phyloP scores from a whole-genome alignment of 2,329 filamentous ascomycete species.

The Graphilbum fragrans region DNA sequence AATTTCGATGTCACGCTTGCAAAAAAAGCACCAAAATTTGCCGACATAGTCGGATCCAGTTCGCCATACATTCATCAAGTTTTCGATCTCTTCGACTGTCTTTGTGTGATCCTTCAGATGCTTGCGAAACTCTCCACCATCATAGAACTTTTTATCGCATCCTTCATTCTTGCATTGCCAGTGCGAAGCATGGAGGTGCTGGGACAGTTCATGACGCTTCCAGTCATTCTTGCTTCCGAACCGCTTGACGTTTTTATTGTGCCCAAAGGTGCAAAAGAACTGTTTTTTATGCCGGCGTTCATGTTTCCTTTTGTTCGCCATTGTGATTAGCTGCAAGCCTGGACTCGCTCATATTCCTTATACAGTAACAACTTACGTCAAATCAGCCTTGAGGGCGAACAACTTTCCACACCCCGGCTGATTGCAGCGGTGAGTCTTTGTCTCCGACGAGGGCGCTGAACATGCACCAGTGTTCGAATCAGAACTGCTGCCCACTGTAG shows the following conservation, averaged over 20 bases:
- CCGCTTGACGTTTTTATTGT: constrained; percentile 30
- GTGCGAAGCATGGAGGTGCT: constrained; percentile 53
- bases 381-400: constrained; percentile 36
- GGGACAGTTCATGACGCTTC: constrained; percentile 79
- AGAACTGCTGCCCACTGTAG: too few species aligned
- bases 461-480: neutral
- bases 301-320: constrained; percentile 54
- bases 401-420: constrained; percentile 28
- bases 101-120: too few species aligned
- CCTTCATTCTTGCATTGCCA: neutral
- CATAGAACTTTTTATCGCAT: too few species aligned
- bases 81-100: too few species aligned
- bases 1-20: too few species aligned
- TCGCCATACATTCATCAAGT: too few species aligned
- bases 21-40: too few species aligned
- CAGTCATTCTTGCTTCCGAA: constrained; percentile 94
- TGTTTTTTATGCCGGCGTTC: constrained; percentile 68
- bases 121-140: too few species aligned
- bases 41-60: too few species aligned
- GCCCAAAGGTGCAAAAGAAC: constrained; percentile 67
- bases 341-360: too few species aligned
- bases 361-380: neutral
- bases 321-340: too few species aligned
- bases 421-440: neutral
- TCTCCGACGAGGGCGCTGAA: neutral